Conservation (phyloP, 2,329 filamentous ascomycete species). For the Ascochyta rabiei region DNA sequence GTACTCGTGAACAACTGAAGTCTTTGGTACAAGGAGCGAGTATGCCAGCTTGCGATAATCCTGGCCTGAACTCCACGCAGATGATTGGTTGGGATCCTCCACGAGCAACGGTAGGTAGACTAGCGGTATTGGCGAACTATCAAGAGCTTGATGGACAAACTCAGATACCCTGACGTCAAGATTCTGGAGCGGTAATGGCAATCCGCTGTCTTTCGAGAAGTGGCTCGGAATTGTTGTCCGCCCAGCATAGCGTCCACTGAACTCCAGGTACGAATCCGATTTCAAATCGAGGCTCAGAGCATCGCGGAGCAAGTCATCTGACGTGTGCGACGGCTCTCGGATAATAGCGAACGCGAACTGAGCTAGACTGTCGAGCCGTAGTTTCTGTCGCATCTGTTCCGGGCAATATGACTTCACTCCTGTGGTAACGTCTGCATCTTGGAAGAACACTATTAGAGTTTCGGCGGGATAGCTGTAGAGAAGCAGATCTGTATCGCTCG, state of each 20-base stretch:
- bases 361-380: constrained; percentile 52
- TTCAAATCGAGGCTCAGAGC: constrained; percentile 29
- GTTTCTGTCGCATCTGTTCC: constrained; percentile 50
- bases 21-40: constrained; percentile 36
- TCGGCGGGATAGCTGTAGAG: constrained; percentile 70
- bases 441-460: constrained; percentile 71
- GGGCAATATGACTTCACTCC: constrained; percentile 52
- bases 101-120: constrained; percentile 71
- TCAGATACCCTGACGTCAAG: constrained; percentile 45
- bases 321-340: constrained; percentile 37
- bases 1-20: constrained; percentile 43
- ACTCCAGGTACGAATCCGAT: constrained; percentile 33
- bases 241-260: constrained; percentile 38
- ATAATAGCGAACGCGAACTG: constrained; percentile 51
- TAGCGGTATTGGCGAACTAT: constrained; percentile 21
- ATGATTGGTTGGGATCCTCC: constrained; percentile 51
- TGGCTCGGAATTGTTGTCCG: constrained; percentile 11
- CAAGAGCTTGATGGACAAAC: constrained; percentile 31
- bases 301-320: constrained; percentile 34
- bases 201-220: background rate
- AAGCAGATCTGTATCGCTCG: constrained; percentile 86
- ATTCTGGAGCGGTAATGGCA: constrained; percentile 21
- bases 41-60: constrained; percentile 49
- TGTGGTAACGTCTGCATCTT: constrained; percentile 60
- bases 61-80: constrained; percentile 51